Conservation (phyloP, 2,329 filamentous ascomycete species). For the Monilinia fructigena region DNA sequence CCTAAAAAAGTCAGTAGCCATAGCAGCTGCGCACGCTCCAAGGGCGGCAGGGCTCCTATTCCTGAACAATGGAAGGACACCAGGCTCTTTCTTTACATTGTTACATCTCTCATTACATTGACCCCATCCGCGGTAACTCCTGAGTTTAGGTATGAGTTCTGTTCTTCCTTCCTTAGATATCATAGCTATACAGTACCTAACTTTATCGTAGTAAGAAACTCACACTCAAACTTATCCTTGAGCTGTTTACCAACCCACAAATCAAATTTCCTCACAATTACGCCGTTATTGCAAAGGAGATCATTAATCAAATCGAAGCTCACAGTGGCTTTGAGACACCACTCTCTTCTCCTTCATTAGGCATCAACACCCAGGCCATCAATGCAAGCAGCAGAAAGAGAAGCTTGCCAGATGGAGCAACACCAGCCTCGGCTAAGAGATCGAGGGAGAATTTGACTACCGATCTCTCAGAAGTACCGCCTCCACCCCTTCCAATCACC, state of each 20-base stretch:
- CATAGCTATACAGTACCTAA: neutral
- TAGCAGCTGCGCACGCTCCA: neutral
- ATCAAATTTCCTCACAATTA: neutral
- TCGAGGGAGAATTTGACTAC: neutral
- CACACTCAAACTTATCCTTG: neutral
- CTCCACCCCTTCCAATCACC: constrained; percentile 5
- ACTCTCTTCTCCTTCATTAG: neutral
- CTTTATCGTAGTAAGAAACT: neutral
- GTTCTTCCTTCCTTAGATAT: neutral
- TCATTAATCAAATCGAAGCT: neutral
- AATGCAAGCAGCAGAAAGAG: neutral
- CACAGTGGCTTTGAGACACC: constrained; percentile 5
- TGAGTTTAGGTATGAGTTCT: neutral
- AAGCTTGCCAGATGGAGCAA: neutral
- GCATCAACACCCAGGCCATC: neutral
- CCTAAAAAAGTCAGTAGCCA: neutral
- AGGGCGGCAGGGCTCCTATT: too few species aligned
- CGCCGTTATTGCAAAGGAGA: neutral
- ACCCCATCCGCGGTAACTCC: neutral
- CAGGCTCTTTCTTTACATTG: neutral
- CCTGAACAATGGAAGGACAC: neutral
- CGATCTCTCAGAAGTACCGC: neutral
- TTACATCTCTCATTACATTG: neutral
- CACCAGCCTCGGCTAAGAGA: neutral
- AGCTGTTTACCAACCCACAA: neutral